Base-by-base conservation (phyloP, 1,139 yeast genomes). In the Nematodospora anomalae region DNA sequence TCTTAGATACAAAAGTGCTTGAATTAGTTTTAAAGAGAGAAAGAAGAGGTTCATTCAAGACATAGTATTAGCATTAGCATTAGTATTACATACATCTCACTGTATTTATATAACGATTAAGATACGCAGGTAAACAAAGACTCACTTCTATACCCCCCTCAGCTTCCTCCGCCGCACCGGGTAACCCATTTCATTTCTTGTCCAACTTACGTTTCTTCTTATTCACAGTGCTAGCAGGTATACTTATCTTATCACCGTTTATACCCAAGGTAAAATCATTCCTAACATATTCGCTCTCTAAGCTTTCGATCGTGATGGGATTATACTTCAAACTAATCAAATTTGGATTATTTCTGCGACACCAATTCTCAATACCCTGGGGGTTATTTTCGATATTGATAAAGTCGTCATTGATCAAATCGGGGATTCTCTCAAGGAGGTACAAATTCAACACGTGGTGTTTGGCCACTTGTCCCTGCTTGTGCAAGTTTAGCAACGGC, bases 1-100 rank as follows among this genome's bases (percentile, higher is more conserved):
- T 88, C 51, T 71, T 75, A 33, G 76, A 77, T 46, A 68, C 76
- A 4, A 66, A 65, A 23, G 65, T 83, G 30, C 60, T 86, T 53
- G 92, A 83, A 45, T 60, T 60, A 24, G 54, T 79, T 37, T 64
- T 74, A 30, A 71, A 62, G 50, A 32, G 29, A 37, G 60, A 57
- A 31, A 30, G 52, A 38, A 36, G 47, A 29, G 39, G 46, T 9
- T 37, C 44, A 20, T 31, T 41, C 9, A 35, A 36, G 26, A 13
- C 33, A 12, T 28, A 29, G 31, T 11, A 11, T 13, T 20, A n/a
- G n/a, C n/a, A n/a, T n/a, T n/a, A n/a, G n/a, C n/a, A n/a, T n/a
- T n/a, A n/a, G n/a, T n/a, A n/a, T n/a, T n/a, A n/a, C n/a, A n/a
- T n/a, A n/a, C n/a, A n/a, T n/a, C n/a, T n/a, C n/a, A n/a, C n/a